Base-by-base conservation (phyloP, 108 stramenopile species). In the Chaetoceros muelleri region DNA sequence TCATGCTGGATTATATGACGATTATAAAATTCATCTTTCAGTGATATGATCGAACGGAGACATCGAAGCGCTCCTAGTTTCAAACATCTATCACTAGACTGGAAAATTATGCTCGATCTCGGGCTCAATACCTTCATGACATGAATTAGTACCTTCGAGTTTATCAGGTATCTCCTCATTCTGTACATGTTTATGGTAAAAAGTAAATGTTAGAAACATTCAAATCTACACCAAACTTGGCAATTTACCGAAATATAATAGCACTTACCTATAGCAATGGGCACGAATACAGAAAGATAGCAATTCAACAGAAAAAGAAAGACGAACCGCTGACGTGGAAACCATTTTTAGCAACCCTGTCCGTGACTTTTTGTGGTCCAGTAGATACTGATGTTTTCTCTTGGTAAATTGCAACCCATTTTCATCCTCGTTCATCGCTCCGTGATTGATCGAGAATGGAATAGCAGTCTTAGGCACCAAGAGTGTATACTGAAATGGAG, bases 1-100 rank as follows among this genome's bases (percentile, higher is more conserved):
- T 88, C 70, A 53, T 88, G 76, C 58, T 93, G 86, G 47, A 88
- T 75, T 52, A 93, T 88, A 51, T 93, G 90, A 25, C 90, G 75
- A 59, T 88, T 80, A 53, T 93, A 93, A 46, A 83, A 86, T 53
- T 93, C 90, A 40, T 93, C 90, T 34, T 85, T 82, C 20, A 88
- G 77, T 20, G 87, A 88, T 29, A 93, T 61, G 24, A 93, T 70
- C 10, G 86, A 66, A 24, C 90, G 82, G 19, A 93, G 79, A 54
- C 87, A 76, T 18, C 73, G 76, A 52, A 93, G 58, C 23, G 72
- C 73, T 13, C 86, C 76, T 51, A 93, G 63, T 61, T 86, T 86
- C 62, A 93, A 67, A 55, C 85, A 84, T 49, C 85, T 67, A 30
- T 76, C 73, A 20, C 77, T 80, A n/a, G 80, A 77, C n/a, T 44